Conservation (phyloP, 371 early-diverging fungal genomes). For the Haplosporangium sp. region DNA sequence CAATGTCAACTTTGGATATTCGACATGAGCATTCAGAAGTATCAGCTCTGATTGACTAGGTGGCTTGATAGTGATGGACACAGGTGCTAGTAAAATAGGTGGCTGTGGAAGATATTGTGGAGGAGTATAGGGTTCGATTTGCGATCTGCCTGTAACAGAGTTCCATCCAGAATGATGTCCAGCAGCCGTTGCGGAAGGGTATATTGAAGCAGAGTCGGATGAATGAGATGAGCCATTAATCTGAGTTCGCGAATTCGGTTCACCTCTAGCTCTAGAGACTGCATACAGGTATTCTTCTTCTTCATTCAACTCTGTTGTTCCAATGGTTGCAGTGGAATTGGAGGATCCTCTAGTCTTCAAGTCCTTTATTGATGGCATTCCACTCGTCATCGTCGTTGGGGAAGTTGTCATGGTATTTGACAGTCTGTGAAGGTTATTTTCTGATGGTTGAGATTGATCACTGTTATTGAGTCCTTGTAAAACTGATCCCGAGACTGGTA, state of each 20-base stretch:
- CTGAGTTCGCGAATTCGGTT: neutral
- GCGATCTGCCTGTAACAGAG: neutral
- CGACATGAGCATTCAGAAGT: slow-evolving; percentile 52
- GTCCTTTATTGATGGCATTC: neutral
- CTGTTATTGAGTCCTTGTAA: slow-evolving; percentile 7
- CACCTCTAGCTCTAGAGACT: slow-evolving; percentile 12
- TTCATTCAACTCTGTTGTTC: slow-evolving; percentile 28
- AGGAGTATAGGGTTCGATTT: neutral
- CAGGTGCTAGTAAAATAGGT: slow-evolving; percentile 33
- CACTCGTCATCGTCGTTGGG: neutral
- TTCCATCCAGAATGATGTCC: neutral
- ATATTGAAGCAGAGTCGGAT: neutral
- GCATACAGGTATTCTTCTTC: slow-evolving; percentile 41
- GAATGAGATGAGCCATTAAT: slow-evolving; percentile 3
- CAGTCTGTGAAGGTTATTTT: neutral
- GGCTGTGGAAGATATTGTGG: slow-evolving; percentile 32
- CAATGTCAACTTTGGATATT: slow-evolving; percentile 46
- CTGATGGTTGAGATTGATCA: slow-evolving; percentile 7
- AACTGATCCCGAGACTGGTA: slow-evolving; percentile 8
- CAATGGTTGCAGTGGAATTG: slow-evolving; percentile 25
- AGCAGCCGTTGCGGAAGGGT: neutral
- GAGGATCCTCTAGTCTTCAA: slow-evolving; percentile 19
- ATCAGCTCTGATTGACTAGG: slow-evolving; percentile 44
- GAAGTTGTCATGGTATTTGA: neutral
- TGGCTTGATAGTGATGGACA: slow-evolving; percentile 17